phyloP scores from a whole-genome alignment of 1,139 yeast species.

The Suzukiozyma palmioleophila region DNA sequence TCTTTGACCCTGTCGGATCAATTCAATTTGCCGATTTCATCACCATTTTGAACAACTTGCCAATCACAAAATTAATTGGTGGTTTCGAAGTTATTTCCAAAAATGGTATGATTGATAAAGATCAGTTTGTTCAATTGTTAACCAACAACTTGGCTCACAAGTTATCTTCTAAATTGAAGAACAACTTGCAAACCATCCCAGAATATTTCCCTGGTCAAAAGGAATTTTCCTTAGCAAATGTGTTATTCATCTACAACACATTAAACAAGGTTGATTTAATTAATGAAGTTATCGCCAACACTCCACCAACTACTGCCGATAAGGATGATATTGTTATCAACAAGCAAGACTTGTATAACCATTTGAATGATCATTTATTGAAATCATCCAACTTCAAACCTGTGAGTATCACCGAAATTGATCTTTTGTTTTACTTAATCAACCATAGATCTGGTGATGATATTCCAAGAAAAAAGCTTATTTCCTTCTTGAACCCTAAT shows the following conservation, averaged over 20 bases:
- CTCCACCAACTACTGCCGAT: constrained; percentile 43
- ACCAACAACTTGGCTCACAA: constrained; percentile 40
- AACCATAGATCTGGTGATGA: constrained; percentile 41
- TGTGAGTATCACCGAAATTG: constrained; percentile 38
- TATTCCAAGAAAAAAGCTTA: constrained; percentile 50
- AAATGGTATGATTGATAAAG: constrained; percentile 27
- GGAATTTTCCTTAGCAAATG: constrained; percentile 37
- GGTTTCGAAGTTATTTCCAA: constrained; percentile 39
- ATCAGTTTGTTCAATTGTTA: constrained; percentile 32
- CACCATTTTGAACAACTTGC: constrained; percentile 40
- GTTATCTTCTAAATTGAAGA: constrained; percentile 35
- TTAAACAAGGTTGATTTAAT: constrained; percentile 45
- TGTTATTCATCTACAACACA: constrained; percentile 40
- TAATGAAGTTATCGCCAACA: constrained; percentile 59
- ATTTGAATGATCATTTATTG: constrained; percentile 48
- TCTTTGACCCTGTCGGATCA: constrained; percentile 39
- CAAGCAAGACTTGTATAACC: constrained; percentile 38
- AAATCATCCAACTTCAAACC: constrained; percentile 52
- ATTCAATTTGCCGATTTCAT: constrained; percentile 39
- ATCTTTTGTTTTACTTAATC: constrained; percentile 45
- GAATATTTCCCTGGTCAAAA: constrained; percentile 32
- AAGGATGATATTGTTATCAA: constrained; percentile 44
- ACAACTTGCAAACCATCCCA: constrained; percentile 31
- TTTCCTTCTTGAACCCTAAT: constrained; percentile 46
- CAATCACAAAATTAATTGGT: constrained; percentile 45